phyloP scores from a whole-genome alignment of 192 early-diverging fungal genomes.

The Entophlyctis luteolus region DNA sequence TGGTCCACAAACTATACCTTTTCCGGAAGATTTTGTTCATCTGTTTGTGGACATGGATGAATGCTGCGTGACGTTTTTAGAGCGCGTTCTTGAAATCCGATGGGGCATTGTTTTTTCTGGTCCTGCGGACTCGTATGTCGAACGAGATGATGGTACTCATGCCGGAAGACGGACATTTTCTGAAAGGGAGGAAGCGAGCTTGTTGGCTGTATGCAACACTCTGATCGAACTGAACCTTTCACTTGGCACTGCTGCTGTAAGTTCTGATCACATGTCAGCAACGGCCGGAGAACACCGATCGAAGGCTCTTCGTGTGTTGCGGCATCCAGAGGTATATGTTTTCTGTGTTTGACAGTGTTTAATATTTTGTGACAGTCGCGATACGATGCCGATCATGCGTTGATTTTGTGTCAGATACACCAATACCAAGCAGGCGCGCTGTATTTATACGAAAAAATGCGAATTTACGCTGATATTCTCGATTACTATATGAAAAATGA shows the following conservation, averaged over 20 bases:
- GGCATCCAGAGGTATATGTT: conserved; percentile 54
- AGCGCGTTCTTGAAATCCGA: conserved; percentile 73
- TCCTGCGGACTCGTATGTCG: conserved; percentile 20
- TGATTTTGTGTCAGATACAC: conserved; percentile 83
- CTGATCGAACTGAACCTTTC: conserved; percentile 87
- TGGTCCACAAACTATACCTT: not conserved
- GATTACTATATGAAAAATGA: conserved; percentile 42
- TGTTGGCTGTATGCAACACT: conserved; percentile 82
- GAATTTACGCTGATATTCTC: conserved; percentile 58
- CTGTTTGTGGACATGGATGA: conserved; percentile 81
- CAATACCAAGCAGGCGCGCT: conserved; percentile 81
- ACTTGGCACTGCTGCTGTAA: no score
- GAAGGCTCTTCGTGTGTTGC: conserved; percentile 69
- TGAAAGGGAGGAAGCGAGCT: conserved; percentile 44
- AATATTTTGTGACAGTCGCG: conserved; percentile 30
- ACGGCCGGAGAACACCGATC: conserved; percentile 27
- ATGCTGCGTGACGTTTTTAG: conserved; percentile 78
- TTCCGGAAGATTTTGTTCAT: conserved; percentile 67
- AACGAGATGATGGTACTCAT: no score
- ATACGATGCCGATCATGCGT: conserved; percentile 88
- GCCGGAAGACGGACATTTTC: conserved; percentile 36
- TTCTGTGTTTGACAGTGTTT: not conserved
- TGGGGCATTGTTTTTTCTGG: conserved; percentile 50
- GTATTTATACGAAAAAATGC: conserved; percentile 81
- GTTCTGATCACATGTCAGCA: no score